These are phyloP conservation scores for Suillus luteus DNA, from an alignment of 768 basidiomycete species.

Conservation along the genomic window DNA sequence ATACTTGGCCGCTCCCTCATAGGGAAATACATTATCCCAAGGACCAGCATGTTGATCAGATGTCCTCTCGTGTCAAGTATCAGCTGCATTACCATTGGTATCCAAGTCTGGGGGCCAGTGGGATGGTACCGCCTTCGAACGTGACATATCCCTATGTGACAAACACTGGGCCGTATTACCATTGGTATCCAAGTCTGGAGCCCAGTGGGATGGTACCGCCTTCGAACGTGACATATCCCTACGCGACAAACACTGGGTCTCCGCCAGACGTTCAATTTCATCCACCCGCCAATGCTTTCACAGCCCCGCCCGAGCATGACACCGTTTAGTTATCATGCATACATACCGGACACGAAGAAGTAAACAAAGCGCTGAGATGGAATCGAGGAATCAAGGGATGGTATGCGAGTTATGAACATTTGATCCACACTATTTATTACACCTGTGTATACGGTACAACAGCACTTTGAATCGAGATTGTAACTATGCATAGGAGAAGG, in stretches of 20 bases:
- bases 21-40: neutral
- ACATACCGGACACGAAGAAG: neutral
- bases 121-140: neutral
- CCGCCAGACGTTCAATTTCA: neutral
- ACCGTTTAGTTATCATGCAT: neutral
- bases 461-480: slow-evolving; percentile 24
- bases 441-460: slow-evolving; percentile 28
- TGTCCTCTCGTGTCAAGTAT: neutral
- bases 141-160: neutral
- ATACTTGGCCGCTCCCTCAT: neutral
- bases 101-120: neutral
- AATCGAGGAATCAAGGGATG: neutral
- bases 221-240: neutral
- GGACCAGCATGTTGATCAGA: neutral
- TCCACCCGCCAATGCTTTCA: neutral
- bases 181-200: neutral
- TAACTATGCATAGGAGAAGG: neutral
- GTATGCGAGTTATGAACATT: slow-evolving; percentile 27
- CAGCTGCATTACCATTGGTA: neutral
- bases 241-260: neutral
- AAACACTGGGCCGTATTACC: neutral
- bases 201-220: neutral
- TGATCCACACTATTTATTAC: slow-evolving; percentile 14
- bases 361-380: neutral
- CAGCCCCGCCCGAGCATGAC: neutral